Base-by-base conservation (phyloP, 164 flowering plant species). In the Vitis amurensis region DNA sequence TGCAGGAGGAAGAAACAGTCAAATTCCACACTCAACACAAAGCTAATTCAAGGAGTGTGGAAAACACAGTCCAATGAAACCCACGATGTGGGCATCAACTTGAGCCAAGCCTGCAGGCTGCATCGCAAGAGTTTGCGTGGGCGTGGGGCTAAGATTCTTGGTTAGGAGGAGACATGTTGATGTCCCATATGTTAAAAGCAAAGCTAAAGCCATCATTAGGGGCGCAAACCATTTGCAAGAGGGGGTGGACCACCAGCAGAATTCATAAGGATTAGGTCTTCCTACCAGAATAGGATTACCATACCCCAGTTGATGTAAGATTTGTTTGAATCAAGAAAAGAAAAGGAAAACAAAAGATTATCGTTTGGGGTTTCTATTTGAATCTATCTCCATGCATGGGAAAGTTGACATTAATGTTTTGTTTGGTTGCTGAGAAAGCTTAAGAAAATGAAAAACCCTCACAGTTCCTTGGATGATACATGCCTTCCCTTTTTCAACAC, bases 181-280 rank as follows among this genome's bases (percentile, higher is more conserved):
- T 63, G 59, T 48, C 68, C 49, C 56, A 68, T 67, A 67, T 44
- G 68, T 27, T 51, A 62, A 74, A 68, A 69, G 62, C 56, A 63
- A 15, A 4, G 14, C 29, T 52, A 47, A 67, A 76, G 64, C 66
- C 75, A 76, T 76, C 68, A 76, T 74, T 74, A 69, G 23, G 55
- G 69, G 66, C 58, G 68, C 75, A 57, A 55, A 55, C 61, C 53
- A 37, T 37, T 37, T 37, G 44, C 44, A 37, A 37, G 63, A 60
- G 48, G 12, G 59, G 59, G 55, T 51, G 3, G 23, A 49, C 19
- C 44, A 23, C 65, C 37, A 52, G 17, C 65, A 58, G 62, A 69
- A 44, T 50, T 10, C 51, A 4, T 17, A 3, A 53, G 19, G 15
- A 30, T 64, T 5, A 11, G 44, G 44, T 0, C 44, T 37, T 37